Evolutionary conservation across 2,329 filamentous ascomycete genomes (phyloP).

Genomic region (Arthrobotrys sinensis): DNA sequence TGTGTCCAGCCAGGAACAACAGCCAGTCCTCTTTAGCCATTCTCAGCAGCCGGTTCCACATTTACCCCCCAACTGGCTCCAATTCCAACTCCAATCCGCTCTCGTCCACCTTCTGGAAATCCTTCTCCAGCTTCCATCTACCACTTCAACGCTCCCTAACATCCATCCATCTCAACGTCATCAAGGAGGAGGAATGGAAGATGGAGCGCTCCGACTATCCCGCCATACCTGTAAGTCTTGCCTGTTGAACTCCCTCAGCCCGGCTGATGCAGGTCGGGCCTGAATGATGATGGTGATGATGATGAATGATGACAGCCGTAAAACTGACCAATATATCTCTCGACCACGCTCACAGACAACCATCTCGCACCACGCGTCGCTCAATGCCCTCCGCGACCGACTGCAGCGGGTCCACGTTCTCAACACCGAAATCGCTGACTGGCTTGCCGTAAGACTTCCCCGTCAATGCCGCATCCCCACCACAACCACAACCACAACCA

Average conservation of each 20-base stretch:
- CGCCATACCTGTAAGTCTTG: conserved; percentile 85
- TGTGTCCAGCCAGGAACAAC: conserved; percentile 33
- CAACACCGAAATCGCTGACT: conserved; percentile 94
- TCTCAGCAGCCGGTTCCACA: conserved; percentile 14
- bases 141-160: conserved; percentile 14
- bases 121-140: conserved; percentile 54
- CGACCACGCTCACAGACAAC: conserved; percentile 40
- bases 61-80: conserved; percentile 22
- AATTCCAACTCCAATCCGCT: conserved; percentile 30
- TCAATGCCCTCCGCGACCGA: conserved; percentile 85
- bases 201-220: conserved; percentile 86
- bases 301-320: no score
- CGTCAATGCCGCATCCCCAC: neutral
- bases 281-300: no score
- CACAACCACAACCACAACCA: conserved; percentile 33
- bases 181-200: neutral
- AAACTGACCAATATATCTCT: neutral
- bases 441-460: conserved; percentile 82
- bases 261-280: no score
- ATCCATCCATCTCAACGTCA: conserved; percentile 9
- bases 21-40: conserved; percentile 36
- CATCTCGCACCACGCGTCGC: conserved; percentile 70
- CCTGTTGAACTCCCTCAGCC: no score
- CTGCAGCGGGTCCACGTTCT: conserved; percentile 87
- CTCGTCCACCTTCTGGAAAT: conserved; percentile 38